phyloP scores from a whole-genome alignment of 2,329 filamentous ascomycete species.

The Pyrenophora teres region DNA sequence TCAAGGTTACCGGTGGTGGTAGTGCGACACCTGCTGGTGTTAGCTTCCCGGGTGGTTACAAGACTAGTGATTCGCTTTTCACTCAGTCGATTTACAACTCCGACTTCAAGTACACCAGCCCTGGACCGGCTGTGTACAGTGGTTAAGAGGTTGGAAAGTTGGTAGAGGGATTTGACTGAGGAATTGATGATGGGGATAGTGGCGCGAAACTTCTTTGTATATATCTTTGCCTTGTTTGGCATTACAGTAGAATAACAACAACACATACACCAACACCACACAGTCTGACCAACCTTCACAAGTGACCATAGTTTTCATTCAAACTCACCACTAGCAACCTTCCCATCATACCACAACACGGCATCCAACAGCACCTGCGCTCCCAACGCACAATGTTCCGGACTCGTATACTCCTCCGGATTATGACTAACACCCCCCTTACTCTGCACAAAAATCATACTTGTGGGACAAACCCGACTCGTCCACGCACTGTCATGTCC shows the following conservation, averaged over 20 bases:
- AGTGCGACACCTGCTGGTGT: slow-evolving; percentile 41
- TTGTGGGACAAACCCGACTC: slow-evolving; percentile 35
- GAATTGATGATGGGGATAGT: background rate
- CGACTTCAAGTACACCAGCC: slow-evolving; percentile 43
- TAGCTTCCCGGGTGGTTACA: slow-evolving; percentile 44
- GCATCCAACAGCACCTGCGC: slow-evolving; percentile 54
- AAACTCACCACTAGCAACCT: background rate
- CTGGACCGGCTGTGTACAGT: slow-evolving; percentile 40
- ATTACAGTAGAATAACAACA: background rate
- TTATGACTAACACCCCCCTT: slow-evolving; percentile 52
- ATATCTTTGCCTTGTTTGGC: background rate
- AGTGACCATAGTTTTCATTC: background rate
- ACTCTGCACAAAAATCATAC: slow-evolving; percentile 54
- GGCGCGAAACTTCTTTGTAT: background rate
- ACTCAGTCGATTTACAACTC: slow-evolving; percentile 42
- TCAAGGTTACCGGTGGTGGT: slow-evolving; percentile 45
- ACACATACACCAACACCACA: background rate
- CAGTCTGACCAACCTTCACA: too few species aligned
- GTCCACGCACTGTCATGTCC: slow-evolving; percentile 38
- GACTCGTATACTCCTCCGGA: slow-evolving; percentile 50
- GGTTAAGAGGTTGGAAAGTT: slow-evolving; percentile 24
- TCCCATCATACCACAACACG: slow-evolving; percentile 2
- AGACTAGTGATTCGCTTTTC: slow-evolving; percentile 41
- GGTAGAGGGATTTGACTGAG: background rate
- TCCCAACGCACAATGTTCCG: slow-evolving; percentile 51